Evolutionary conservation across 306 rosid species (phyloP), one percentile per base, ranked within the genome.

Genomic region (Inga oerstediana): DNA sequence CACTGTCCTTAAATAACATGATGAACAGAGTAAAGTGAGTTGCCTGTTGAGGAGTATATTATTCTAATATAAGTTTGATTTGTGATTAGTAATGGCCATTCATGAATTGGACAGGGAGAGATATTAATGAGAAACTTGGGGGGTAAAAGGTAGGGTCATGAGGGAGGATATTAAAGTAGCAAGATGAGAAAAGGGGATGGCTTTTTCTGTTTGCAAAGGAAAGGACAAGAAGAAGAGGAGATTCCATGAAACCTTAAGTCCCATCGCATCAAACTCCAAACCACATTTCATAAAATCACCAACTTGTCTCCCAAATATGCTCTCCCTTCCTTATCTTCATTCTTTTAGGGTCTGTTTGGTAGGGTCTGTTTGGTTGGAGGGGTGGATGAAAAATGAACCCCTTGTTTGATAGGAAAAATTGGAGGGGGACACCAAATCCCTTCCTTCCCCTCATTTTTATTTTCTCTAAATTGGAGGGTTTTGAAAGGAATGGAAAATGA

Each of bases 201-300:
- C 75, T 44, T 43, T 70, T 5, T 70, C 3, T 70, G 51, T 41
- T 70, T 46, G 34, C 19, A 20, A n/a, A 20, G 8, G 8, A 70
- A 70, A 70, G 54, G 52, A 70, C 75, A 43, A 12, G 75, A 70
- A 45, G 75, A 43, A 70, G 54, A 70, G 75, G 54, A 70, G 52
- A 70, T 70, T 70, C 75, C 75, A 70, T 43, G 32, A 68, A 39
- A 39, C 74, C 73, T 35, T 24, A 69, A 69, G 74, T 69, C 73
- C 27, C 73, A 68, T 68, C 74, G 24, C 11, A 10, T 19, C 49
- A n/a, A 69, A 68, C 46, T 44, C 39, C 37, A 17, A 52, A 52
- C 59, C 22, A 52, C n/a, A 52, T 14, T 17, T 5, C 61, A 54
- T 54, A 54, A 65, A 65, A 30, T 65, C 71, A 12, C n/a, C 71